Evolutionary conservation across 805 yeast genomes (phyloP), one percentile per base, ranked within the genome.

Genomic region (Saturnispora hagleri): DNA sequence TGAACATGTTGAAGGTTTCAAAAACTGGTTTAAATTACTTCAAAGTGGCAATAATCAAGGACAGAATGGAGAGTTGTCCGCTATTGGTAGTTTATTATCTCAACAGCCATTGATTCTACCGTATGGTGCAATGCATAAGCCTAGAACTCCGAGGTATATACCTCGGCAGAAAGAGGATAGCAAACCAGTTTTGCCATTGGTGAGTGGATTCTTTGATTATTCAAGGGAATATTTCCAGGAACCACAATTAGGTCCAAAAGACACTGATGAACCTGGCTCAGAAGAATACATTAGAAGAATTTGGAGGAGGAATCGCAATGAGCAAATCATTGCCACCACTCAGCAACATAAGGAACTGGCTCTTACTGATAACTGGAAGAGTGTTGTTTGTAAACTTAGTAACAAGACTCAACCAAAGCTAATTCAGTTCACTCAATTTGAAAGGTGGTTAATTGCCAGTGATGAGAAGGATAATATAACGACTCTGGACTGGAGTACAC

Each of bases 141-240:
- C 90, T 3, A 69, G 71, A 38, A 76, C 87, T 0, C 81, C 87
- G 6, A 69, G 84, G 26, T 82, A 74, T 57, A 66, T 57, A 9
- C 66, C 68, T n/a, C 52, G 56, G n/a, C 59, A 57, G 20, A 51
- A 57, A 46, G 61, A 62, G 10, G 54, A 63, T 33, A 66, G 64
- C 8, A 59, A 64, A n/a, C 79, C 81, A 2, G 69, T 68, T 5
- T 60, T 84, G 3, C 85, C 88, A 1, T 64, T 79, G 10, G 72
- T 72, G 4, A 82, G 88, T 9, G 78, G 79, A 6, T 84, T 86
- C 59, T 77, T 86, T 55, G 86, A 83, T 48, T 86, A 84, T 65
- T 79, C 86, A 59, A 79, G 88, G 53, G 99, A 93, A 65, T 90
- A 89, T 62, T 93, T 91, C 70, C 96, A 90, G 61, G 98, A 90